Evolutionary conservation across 2,329 filamentous ascomycete species (phyloP), one percentile per base, ranked within the genome.

Genomic region (Ophiostoma novo-ulmi): DNA sequence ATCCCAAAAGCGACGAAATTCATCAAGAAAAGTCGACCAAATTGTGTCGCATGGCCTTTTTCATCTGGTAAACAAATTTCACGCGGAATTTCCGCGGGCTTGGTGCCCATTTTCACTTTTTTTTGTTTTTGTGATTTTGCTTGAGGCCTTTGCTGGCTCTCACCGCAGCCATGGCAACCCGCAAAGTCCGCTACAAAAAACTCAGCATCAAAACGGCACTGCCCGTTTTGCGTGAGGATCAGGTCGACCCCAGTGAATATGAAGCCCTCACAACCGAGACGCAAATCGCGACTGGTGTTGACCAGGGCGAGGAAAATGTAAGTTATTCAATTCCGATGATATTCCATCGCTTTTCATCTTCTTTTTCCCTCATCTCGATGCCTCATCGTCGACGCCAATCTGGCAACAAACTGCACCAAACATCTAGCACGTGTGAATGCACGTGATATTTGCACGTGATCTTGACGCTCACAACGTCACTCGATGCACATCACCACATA

Each of bases 251-350:
- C 78, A 87, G 85, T 77, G 88, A 93, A 81, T 97, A 97, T 80
- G 92, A 97, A 82, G 88, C 91, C 77, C 89, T 94, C 79, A 91
- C 91, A 76, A 90, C 91, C 79, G 86, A 92, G 87, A 84, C 88
- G 85, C 82, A 92, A 90, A 93, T 97, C 79, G 93, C 95, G 79
- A 97, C 94, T 75, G 95, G 95, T 81, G 95, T 99, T 77, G 95
- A 99, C 82, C 94, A 97, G 80, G 92, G 89, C 75, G 95, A 99
- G 82, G 94, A 98, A 88, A 94, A 94, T 83, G 95, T 97, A 82
- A 88, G 93, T 92, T 75, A 74, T 75, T 76, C 76, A 72, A 52
- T 61, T 36, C 36, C 41, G 73, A 72, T 74, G 67, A 64, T 58
- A 70, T 61, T 63, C 52, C 65, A 65, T 73, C 70, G 65, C 52